phyloP scores from a whole-genome alignment of 2,329 filamentous ascomycete genomes.

The Calonectria leucothoes region DNA sequence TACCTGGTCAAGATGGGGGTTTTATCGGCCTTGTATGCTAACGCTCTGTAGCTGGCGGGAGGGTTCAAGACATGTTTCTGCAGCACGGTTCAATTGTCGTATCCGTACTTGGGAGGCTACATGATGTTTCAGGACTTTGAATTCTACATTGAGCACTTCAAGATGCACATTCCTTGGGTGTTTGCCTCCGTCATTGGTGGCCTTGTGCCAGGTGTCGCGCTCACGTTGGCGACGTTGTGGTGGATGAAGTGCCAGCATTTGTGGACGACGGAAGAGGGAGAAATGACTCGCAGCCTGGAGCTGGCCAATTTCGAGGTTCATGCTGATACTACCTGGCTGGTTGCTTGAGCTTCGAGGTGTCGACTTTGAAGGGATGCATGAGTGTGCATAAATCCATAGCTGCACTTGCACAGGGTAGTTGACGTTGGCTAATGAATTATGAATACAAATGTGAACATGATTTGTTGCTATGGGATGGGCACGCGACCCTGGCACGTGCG shows the following conservation, averaged over 20 bases:
- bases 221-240: constrained; percentile 2
- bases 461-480: not conserved
- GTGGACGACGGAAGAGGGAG: constrained; percentile 14
- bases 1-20: not conserved
- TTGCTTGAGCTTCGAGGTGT: not conserved
- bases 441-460: not conserved
- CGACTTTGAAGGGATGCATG: not conserved
- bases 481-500: not conserved
- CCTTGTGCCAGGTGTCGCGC: not conserved
- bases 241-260: constrained; percentile 21
- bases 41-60: not conserved
- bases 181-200: constrained; percentile 11
- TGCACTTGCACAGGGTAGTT: not conserved
- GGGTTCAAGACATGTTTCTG: constrained; percentile 17
- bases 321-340: constrained; percentile 7
- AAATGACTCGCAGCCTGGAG: not conserved
- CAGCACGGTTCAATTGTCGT: constrained; percentile 13
- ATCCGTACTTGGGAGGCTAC: constrained; percentile 12
- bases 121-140: constrained; percentile 16
- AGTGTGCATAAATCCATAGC: not conserved
- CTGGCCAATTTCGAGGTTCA: constrained; percentile 10
- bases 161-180: constrained; percentile 9
- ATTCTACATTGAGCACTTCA: constrained; percentile 16
- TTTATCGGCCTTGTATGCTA: not conserved
- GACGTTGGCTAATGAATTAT: not conserved